Evolutionary conservation across 2,329 filamentous ascomycete genomes (phyloP), one percentile per base, ranked within the genome.

Genomic region (Aspergillus glaucus): DNA sequence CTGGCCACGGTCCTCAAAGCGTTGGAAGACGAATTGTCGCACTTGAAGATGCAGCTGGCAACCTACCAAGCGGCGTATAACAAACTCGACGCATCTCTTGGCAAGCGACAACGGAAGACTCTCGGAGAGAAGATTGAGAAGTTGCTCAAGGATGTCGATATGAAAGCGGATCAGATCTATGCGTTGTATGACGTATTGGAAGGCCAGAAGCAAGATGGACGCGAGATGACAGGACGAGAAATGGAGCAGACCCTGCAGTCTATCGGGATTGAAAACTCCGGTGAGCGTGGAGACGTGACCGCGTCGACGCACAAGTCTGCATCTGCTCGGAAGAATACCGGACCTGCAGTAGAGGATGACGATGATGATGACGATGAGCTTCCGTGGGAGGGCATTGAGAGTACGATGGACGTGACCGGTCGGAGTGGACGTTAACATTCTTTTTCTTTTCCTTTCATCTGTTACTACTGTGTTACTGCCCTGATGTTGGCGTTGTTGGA

Each of bases 1-100:
- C 79, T 95, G 21, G 86, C 87, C 6, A 81, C 84, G n/a, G 87
- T 95, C 19, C 84, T 95, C 65, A 93, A 94, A 69, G 79, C 83
- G 6, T 74, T 94, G 3, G 78, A 88, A 57, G 88, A 94, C 63
- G 90, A 95, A 66, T 79, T 91, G 41, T 77, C 79, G 10, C 87
- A 94, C 63, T 71, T 94, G 46, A 86, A 87, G 67, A 76, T 86
- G 56, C 78, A 85, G 59, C 78, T 90, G n/a, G 73, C 78, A 0
- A 68, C 76, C 30, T 78, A 81, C 50, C 80, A 86, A 58, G 75
- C 74, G 3, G 70, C 78, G 34, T 88, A 89, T 67, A 82, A 82
- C 55, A 73, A 73, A 19, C 80, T 83, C 49, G 85, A 93, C 67
- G 79, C 84, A 45, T 78, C 82, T 1, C 64, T 87, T 19, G 82